These are phyloP conservation scores for Exophiala calicioides DNA, from an alignment of 2,329 filamentous ascomycete species.

Conservation along the genomic window DNA sequence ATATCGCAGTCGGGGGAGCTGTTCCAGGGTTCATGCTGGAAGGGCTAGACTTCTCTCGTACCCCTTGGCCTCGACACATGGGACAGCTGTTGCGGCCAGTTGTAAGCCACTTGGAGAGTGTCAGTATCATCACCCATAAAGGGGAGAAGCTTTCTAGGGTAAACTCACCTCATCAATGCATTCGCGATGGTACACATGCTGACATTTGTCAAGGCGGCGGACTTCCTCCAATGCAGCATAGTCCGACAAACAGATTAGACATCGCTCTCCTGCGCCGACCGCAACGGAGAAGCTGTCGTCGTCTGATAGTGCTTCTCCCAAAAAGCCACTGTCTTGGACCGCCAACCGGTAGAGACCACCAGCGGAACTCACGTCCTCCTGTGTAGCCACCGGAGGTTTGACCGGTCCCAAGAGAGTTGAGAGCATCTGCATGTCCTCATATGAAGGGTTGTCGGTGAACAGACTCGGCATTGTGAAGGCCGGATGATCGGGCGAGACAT, in stretches of 20 bases:
- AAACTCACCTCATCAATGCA: slow-evolving; percentile 67
- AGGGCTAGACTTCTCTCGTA: slow-evolving; percentile 45
- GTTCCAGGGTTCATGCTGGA: slow-evolving; percentile 6
- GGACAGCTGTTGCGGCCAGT: slow-evolving; percentile 67
- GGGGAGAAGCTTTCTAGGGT: not conserved
- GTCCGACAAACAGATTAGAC: slow-evolving; percentile 66
- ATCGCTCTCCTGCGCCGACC: slow-evolving; percentile 54
- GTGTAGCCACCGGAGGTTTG: slow-evolving; percentile 67
- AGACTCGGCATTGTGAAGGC: slow-evolving; percentile 69
- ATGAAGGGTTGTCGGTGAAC: slow-evolving; percentile 69
- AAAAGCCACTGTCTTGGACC: slow-evolving; percentile 43
- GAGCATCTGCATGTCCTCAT: slow-evolving; percentile 71
- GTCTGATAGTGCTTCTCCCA: slow-evolving; percentile 51
- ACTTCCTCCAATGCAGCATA: slow-evolving; percentile 64
- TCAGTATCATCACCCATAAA: slow-evolving; percentile 38
- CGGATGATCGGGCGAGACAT: slow-evolving; percentile 69
- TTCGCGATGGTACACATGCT: slow-evolving; percentile 66
- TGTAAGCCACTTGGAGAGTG: slow-evolving; percentile 60
- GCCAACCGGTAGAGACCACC: slow-evolving; percentile 61
- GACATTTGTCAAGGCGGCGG: slow-evolving; percentile 62
- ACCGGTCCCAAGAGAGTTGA: slow-evolving; percentile 67
- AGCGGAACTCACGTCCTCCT: slow-evolving; percentile 63
- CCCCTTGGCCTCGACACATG: slow-evolving; percentile 60
- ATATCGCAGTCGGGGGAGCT: slow-evolving; percentile 12
- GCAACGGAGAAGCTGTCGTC: slow-evolving; percentile 37